Percentiles rank a stretch among this genome's conserved stretches.
These are phyloP conservation scores for Aspergillus asperescens DNA, from an alignment of 495 filamentous ascomycete species.

Conservation along the genomic window DNA sequence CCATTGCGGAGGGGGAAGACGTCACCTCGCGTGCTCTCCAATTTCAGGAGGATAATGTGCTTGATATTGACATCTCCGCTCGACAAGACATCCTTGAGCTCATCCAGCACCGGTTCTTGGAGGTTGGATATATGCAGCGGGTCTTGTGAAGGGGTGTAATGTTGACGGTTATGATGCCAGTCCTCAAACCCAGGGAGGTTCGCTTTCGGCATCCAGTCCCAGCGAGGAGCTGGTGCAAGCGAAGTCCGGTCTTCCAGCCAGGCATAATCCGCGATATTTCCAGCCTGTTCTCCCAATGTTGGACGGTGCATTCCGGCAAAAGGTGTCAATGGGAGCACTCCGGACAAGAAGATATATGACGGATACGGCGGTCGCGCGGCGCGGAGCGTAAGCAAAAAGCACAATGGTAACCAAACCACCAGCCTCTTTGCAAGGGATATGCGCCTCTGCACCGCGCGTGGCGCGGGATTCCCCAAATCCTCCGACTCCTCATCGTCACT, in stretches of 20 bases:
- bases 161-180: conserved; percentile 23
- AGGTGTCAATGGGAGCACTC: conserved; percentile 25
- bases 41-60: conserved; percentile 43
- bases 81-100: conserved; percentile 28
- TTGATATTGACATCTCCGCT: conserved; percentile 41
- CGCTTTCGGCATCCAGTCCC: conserved; percentile 30
- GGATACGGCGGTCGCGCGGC: conserved; percentile 27
- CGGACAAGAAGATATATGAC: conserved; percentile 31
- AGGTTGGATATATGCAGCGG: conserved; percentile 46
- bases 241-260: conserved; percentile 23
- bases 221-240: conserved; percentile 21
- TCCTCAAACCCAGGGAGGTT: conserved; percentile 30
- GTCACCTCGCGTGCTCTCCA: conserved; percentile 47
- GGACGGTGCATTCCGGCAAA: conserved; percentile 23
- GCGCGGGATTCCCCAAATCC: conserved; percentile 11
- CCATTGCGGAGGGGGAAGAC: conserved; percentile 46
- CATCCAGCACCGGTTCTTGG: conserved; percentile 32
- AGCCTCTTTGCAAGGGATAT: conserved; percentile 16
- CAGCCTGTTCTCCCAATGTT: conserved; percentile 24
- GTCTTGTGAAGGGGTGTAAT: conserved; percentile 37
- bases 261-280: conserved; percentile 19
- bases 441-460: not conserved
- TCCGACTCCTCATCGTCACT: conserved; percentile 29
- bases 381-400: conserved; percentile 23
- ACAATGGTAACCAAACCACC: conserved; percentile 17